phyloP scores from a whole-genome alignment of 1,139 yeast species.

The Lodderomyces pseudojiufengensis region DNA sequence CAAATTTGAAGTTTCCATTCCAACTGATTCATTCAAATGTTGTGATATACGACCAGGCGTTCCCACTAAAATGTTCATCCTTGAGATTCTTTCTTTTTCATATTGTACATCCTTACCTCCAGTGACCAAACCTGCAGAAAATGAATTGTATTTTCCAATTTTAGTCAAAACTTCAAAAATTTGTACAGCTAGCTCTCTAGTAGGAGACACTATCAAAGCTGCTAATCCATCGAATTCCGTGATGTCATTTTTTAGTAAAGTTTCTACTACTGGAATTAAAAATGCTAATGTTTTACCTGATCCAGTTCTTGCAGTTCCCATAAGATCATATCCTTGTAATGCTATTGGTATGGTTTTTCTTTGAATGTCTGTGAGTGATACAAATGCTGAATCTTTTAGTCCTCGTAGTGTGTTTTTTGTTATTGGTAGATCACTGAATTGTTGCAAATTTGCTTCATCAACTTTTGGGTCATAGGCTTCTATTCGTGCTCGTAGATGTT shows the following conservation, averaged over 20 bases:
- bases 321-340: constrained; percentile 74
- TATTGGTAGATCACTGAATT: constrained; percentile 71
- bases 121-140: constrained; percentile 92
- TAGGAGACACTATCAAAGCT: constrained; percentile 87
- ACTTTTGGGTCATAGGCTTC: constrained; percentile 47
- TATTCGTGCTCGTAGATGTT: constrained; percentile 43
- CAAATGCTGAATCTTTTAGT: constrained; percentile 65
- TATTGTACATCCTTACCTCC: constrained; percentile 93
- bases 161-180: constrained; percentile 85
- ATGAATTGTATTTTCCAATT: constrained; percentile 74
- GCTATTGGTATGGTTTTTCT: constrained; percentile 73
- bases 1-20: constrained; percentile 73
- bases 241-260: constrained; percentile 69
- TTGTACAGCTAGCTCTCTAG: constrained; percentile 92
- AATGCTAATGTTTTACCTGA: constrained; percentile 96
- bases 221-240: constrained; percentile 91
- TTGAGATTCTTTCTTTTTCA: constrained; percentile 81
- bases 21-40: constrained; percentile 91
- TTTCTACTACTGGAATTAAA: constrained; percentile 78
- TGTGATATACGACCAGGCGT: constrained; percentile 96
- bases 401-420: constrained; percentile 67
- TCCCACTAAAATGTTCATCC: constrained; percentile 84
- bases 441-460: constrained; percentile 28
- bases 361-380: constrained; percentile 83
- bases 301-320: constrained; percentile 95